These are phyloP conservation scores for Sisymbrium altissimum DNA, from an alignment of 345 rosid species.

Conservation along the genomic window DNA sequence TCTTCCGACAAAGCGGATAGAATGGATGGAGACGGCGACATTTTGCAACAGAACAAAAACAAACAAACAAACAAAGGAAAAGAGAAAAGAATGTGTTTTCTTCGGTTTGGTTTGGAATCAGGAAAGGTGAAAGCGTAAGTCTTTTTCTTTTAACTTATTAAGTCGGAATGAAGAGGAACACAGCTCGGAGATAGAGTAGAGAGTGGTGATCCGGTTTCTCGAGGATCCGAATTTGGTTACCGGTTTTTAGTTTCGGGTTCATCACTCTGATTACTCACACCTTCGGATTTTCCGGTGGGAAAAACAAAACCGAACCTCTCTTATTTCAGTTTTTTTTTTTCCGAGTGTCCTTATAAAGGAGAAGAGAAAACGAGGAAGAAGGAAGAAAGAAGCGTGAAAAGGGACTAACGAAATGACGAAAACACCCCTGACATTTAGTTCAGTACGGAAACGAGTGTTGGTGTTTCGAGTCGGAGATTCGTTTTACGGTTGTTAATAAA, in stretches of 20 bases:
- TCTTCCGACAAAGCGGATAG: constrained; percentile 65
- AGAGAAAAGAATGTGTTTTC: neutral
- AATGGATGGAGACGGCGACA: constrained; percentile 39
- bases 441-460: constrained; percentile 16
- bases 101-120: neutral
- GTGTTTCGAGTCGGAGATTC: neutral
- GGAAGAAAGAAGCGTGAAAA: neutral
- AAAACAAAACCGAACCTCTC: constrained; percentile 4
- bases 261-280: constrained; percentile 32
- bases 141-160: constrained; percentile 10
- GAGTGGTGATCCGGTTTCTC: constrained; percentile 48
- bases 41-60: constrained; percentile 4
- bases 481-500: neutral
- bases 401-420: neutral
- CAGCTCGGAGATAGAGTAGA: constrained; percentile 67
- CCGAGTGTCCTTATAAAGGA: neutral
- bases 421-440: neutral
- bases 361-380: neutral
- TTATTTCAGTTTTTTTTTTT: neutral
- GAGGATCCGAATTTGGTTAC: constrained; percentile 33
- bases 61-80: neutral
- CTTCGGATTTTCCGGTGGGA: constrained; percentile 16
- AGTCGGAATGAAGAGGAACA: constrained; percentile 82
- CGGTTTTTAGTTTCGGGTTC: constrained; percentile 39
- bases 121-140: neutral